Conservation (phyloP, 306 rosid genomes). For the Mimosa pudica region DNA sequence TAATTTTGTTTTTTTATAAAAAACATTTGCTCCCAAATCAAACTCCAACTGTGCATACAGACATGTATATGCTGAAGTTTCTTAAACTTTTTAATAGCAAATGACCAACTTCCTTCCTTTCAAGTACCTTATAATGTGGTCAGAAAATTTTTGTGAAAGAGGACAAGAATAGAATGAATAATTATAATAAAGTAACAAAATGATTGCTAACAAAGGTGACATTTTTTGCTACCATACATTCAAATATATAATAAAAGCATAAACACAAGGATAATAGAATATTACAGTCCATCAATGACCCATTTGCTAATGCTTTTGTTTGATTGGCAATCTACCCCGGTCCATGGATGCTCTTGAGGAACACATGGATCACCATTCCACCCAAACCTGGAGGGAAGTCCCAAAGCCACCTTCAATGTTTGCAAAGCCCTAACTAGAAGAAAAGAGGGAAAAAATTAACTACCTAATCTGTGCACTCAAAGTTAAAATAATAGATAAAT, state of each 20-base stretch:
- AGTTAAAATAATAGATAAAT: slow-evolving; percentile 5
- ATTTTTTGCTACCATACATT: slow-evolving; percentile 16
- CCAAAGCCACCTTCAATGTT: slow-evolving; percentile 71
- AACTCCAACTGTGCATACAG: slow-evolving; percentile 13
- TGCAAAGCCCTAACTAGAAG: slow-evolving; percentile 82
- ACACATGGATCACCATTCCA: slow-evolving; percentile 99
- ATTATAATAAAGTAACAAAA: slow-evolving; percentile 1
- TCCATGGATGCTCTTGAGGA: slow-evolving; percentile 98
- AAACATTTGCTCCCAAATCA: neutral
- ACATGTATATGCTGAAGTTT: neutral
- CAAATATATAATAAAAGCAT: slow-evolving; percentile 30
- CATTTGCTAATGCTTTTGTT: slow-evolving; percentile 67
- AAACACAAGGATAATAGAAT: slow-evolving; percentile 38
- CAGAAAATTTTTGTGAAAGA: slow-evolving; percentile 21
- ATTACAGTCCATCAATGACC: slow-evolving; percentile 95
- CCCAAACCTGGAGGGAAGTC: slow-evolving; percentile 88
- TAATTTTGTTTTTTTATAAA: neutral
- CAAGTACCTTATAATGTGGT: slow-evolving; percentile 12
- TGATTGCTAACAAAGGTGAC: slow-evolving; percentile 20
- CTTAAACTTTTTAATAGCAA: no score
- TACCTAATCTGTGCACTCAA: slow-evolving; percentile 25
- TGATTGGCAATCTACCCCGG: slow-evolving; percentile 81
- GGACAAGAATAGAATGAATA: slow-evolving; percentile 9
- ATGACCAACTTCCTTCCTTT: neutral
- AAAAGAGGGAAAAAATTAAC: slow-evolving; percentile 37